Evolutionary conservation across 148 eudicot species (phyloP).

Genomic region (Fagopyrum esculentum): DNA sequence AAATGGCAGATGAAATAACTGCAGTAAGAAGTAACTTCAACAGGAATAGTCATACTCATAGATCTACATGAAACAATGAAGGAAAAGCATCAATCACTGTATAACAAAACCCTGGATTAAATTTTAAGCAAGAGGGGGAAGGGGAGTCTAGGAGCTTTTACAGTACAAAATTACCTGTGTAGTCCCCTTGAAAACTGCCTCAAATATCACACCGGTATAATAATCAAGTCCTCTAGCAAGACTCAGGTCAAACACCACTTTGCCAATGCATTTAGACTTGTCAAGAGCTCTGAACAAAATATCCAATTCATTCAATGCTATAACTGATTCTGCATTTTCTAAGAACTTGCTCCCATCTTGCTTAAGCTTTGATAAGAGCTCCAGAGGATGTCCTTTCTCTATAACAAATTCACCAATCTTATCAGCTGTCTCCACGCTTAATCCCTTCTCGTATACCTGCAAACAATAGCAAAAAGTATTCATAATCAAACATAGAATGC

Average conservation of each 20-base stretch:
- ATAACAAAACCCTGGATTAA: background rate
- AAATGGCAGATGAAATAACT: too few relatives aligned
- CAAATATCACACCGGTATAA: conserved; percentile 93
- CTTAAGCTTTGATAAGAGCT: conserved; percentile 60
- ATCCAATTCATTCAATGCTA: conserved; percentile 74
- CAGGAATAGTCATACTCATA: background rate
- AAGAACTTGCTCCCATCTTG: conserved; percentile 62
- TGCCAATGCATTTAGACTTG: conserved; percentile 57
- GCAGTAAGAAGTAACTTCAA: background rate
- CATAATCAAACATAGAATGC: background rate
- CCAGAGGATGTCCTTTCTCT: conserved; percentile 72
- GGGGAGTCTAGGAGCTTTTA: background rate
- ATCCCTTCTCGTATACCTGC: conserved; percentile 94
- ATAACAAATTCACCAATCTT: conserved; percentile 72
- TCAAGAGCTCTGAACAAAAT: conserved; percentile 70
- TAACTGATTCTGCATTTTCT: conserved; percentile 44
- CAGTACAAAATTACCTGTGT: conserved; percentile 49
- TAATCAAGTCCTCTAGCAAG: conserved; percentile 99
- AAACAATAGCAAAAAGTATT: conserved; percentile 20
- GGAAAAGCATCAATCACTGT: background rate
- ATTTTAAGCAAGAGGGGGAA: background rate
- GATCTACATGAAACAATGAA: background rate
- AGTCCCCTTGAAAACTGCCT: conserved; percentile 89
- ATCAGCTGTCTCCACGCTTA: conserved; percentile 63
- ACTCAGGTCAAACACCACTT: conserved; percentile 84